Base-by-base conservation (phyloP, 1,139 yeast species). In the Debaryomyces sp. region DNA sequence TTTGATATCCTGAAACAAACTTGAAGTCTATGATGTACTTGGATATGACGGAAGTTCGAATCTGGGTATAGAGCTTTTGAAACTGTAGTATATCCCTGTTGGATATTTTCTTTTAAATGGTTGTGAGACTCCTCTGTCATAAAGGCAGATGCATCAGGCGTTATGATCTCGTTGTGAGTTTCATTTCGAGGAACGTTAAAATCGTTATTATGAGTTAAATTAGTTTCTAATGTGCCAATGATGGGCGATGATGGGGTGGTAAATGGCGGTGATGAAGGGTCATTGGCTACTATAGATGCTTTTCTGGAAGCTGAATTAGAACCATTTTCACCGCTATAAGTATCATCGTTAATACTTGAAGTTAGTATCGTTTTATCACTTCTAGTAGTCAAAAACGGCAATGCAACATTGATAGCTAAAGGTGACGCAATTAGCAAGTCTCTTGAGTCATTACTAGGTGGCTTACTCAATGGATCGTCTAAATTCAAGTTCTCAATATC, bases 1-100 rank as follows among this genome's bases (percentile, higher is more conserved):
- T 84, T 86, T 27, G 96, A 86, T 32, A 91, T 85, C 50, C 97
- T 73, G 56, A 91, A 78, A 58, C 90, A 84, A 5, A 90, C 81
- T 59, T 89, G 96, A 44, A 91, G 70, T 49, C 96, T 76, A 65
- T 91, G 97, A 56, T 80, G 78, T 24, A 89, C 78, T 53, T 82
- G 84, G 45, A 91, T 78, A 59, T 86, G 89, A 41, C 87, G 78
- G 58, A 81, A 87, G 58, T 85, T 82, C 15, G 85, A 75, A 61
- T 90, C 96, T 0, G 96, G 89, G 53, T 84, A 81, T 46, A 75
- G 63, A 1, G 80, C 80, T 45, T 70, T 66, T 0, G 70, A 51
- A 5, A 68, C 59, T 2, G 62, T 57, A 3, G 80, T 75, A 51
- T 61, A 72, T 1, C 80, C 80, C 30, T 63, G 63, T 46, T 66